Evolutionary conservation across 768 basidiomycete genomes (phyloP), one percentile per base, ranked within the genome.

Genomic region (Xanthoconium stramineum): DNA sequence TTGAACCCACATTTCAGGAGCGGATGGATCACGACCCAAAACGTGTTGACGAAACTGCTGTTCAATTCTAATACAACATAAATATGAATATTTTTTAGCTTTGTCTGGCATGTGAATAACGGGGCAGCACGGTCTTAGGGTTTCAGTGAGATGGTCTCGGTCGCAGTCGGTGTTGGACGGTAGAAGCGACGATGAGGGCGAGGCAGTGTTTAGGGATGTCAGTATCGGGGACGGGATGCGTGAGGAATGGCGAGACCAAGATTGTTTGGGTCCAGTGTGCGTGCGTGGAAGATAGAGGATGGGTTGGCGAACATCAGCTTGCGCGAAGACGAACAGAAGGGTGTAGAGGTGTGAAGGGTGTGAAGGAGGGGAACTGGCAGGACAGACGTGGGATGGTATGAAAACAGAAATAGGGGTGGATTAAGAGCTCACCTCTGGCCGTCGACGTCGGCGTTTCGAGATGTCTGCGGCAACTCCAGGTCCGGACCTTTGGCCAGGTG

Each of bases 321-420:
- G 20, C 59, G 36, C 32, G 59, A 55, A 32, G 60, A 53, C 32
- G 52, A 42, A 11, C 45, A 44, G 8, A 60, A 45, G 20, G 38
- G 43, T 1, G 20, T 4, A 6, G 56, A 47, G 47, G 32, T 2
- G 48, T 29, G 13, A 44, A 37, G 32, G 10, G 6, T 19, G 15
- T 30, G 60, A 49, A 57, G 51, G 59, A 43, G 38, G 50, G 17
- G n/a, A 24, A n/a, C n/a, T n/a, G n/a, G n/a, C 17, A 37, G 50
- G 57, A 53, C 61, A 63, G 56, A 62, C 61, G 62, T 78, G 72
- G 75, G 73, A 77, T 50, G 73, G 79, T 48, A 71, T 75, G 73
- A 78, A 79, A 56, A 87, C 89, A 83, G 88, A 72, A 2, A 71
- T 71, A 69, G 69, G 69, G 29, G 72, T 71, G 70, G 67, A 63